Evolutionary conservation across 257 asterid species (phyloP), one percentile per base, ranked within the genome.

Genomic region (Henckelia pumila): DNA sequence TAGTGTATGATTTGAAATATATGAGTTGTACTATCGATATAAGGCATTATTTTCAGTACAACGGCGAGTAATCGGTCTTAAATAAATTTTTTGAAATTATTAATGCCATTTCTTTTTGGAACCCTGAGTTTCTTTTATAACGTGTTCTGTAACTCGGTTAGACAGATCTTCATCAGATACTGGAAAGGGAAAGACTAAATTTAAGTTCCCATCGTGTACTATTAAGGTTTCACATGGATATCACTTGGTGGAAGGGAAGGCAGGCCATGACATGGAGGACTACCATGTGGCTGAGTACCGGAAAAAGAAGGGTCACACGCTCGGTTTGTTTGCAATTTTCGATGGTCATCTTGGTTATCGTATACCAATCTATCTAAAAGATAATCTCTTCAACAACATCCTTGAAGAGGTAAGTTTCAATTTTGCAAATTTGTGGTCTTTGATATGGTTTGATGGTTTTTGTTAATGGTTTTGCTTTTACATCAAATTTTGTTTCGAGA

Each of bases 261-360:
- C 96, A 8, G 96, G 96, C 6, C 95, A 89, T 72, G 86, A 85
- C 70, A 89, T 89, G 96, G 96, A 89, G 71, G 96, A 86, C 60
- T 89, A 84, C 52, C 95, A 89, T 63, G 89, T 89, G 20, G 96
- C 95, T 0, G 95, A 89, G 67, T 89, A 89, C 70, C 74, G 77
- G 47, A 83, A 82, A 71, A 75, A 11, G 73, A 78, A 76, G 72
- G 92, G 78, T 6, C 95, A 85, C 61, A 77, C 59, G 10, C 94
- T 88, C 57, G 96, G 94, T n/a, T 71, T 88, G 74, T 88, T 88
- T 61, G 96, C 94, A 1, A 86, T 88, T 68, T 88, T 82, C 70
- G 94, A 88, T 30, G 94, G 96, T 1, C 96, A 88, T 71, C 77
- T 88, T 21, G 96, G 94, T 37, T 85, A 82, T 78, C 88, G 89